These are phyloP conservation scores for Cyclotella atomus DNA, from an alignment of 108 stramenopile species.

Conservation along the genomic window DNA sequence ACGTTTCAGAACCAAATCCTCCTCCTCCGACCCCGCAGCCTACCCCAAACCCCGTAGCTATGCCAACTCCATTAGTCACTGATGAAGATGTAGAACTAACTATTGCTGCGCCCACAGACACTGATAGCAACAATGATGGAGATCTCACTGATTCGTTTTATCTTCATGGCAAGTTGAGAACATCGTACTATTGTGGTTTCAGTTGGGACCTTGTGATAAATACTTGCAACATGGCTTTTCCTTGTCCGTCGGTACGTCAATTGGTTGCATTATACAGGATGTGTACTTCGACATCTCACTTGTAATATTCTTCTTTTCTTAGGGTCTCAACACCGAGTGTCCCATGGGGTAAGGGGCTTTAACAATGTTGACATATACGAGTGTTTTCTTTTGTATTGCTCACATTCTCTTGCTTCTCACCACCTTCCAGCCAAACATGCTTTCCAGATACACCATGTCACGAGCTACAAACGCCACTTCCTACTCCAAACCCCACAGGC, in stretches of 20 bases:
- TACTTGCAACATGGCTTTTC: constrained; percentile 11
- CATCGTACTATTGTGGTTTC: constrained; percentile 18
- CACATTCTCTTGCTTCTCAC: neutral
- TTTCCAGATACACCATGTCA: constrained; percentile 23
- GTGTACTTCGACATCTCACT: neutral
- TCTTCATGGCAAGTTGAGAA: constrained; percentile 18
- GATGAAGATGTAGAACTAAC: neutral
- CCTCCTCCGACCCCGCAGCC: neutral
- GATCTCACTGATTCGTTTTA: neutral
- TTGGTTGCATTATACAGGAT: neutral
- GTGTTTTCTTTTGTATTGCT: neutral
- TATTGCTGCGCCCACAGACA: neutral
- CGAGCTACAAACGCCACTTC: constrained; percentile 7
- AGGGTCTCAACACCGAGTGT: constrained; percentile 23
- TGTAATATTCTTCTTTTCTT: neutral
- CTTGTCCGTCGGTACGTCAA: constrained; percentile 24
- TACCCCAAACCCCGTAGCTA: neutral
- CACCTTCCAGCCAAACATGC: constrained; percentile 5
- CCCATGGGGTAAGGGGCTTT: neutral
- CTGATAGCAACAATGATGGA: neutral
- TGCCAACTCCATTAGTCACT: neutral
- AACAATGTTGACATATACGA: neutral
- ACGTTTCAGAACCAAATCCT: neutral
- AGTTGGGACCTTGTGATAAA: constrained; percentile 21
- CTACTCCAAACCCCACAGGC: neutral